Conservation (phyloP, 306 rosid genomes). For the Vicia villosa region DNA sequence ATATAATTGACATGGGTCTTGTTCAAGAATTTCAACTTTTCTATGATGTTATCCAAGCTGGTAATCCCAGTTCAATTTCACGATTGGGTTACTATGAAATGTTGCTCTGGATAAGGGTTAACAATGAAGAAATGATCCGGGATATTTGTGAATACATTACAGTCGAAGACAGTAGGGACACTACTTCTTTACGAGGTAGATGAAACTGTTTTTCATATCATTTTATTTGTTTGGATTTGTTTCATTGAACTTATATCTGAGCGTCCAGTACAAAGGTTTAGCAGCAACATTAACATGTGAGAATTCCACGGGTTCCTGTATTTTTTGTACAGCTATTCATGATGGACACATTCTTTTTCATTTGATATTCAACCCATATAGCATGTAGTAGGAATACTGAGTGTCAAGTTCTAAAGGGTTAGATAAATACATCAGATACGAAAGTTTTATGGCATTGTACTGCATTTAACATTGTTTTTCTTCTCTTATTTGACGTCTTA, state of each 20-base stretch:
- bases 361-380: constrained; percentile 28
- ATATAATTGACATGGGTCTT: constrained; percentile 70
- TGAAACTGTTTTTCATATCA: constrained; percentile 20
- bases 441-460: constrained; percentile 16
- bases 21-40: constrained; percentile 67
- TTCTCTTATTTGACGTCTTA: constrained; percentile 8
- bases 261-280: constrained; percentile 8
- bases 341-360: not conserved
- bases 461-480: constrained; percentile 17
- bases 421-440: constrained; percentile 6
- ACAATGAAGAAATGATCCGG: constrained; percentile 64
- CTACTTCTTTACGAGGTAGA: constrained; percentile 62
- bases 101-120: constrained; percentile 65
- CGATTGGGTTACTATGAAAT: constrained; percentile 87
- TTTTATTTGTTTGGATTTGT: constrained; percentile 2
- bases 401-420: constrained; percentile 13
- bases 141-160: constrained; percentile 63
- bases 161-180: constrained; percentile 43
- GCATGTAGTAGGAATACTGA: constrained; percentile 21
- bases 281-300: constrained; percentile 8
- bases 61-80: constrained; percentile 52
- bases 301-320: constrained; percentile 24
- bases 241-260: not conserved
- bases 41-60: constrained; percentile 49
- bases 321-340: constrained; percentile 5